Evolutionary conservation across 305 asterid genomes (phyloP).

Genomic region (Euphrasia arctica): DNA sequence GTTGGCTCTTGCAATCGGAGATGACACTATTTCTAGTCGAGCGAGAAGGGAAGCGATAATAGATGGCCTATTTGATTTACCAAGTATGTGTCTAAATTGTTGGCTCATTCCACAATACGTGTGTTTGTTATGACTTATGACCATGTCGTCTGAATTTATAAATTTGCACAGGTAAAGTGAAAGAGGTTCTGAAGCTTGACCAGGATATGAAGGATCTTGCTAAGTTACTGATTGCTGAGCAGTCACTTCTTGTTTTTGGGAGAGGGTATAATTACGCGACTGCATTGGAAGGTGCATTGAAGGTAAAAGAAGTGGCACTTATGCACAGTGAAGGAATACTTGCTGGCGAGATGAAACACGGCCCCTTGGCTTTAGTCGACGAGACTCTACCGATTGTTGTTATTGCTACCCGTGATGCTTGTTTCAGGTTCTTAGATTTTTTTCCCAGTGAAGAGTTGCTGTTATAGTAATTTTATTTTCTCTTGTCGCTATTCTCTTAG

Average conservation of each 20-base stretch:
- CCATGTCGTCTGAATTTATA: slow-evolving; percentile 10
- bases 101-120: slow-evolving; percentile 19
- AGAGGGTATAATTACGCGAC: slow-evolving; percentile 96
- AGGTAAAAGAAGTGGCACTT: slow-evolving; percentile 96
- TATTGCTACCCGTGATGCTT: slow-evolving; percentile 88
- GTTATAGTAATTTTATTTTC: not conserved
- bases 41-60: slow-evolving; percentile 83
- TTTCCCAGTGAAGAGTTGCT: not conserved
- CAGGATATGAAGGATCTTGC: slow-evolving; percentile 91
- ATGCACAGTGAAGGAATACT: slow-evolving; percentile 99
- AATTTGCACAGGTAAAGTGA: slow-evolving; percentile 64
- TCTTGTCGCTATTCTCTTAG: slow-evolving; percentile 20
- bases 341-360: slow-evolving; percentile 99
- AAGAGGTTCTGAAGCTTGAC: slow-evolving; percentile 89
- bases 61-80: slow-evolving; percentile 85
- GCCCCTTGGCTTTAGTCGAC: slow-evolving; percentile 95
- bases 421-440: slow-evolving; percentile 67
- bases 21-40: slow-evolving; percentile 74
- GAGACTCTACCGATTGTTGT: slow-evolving; percentile 91
- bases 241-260: slow-evolving; percentile 94
- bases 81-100: slow-evolving; percentile 49
- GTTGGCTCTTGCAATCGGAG: slow-evolving; percentile 98
- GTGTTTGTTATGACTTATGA: slow-evolving; percentile 19
- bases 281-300: slow-evolving; percentile 95
- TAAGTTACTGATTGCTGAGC: slow-evolving; percentile 68